Conservation (phyloP, 1,284 basidiomycete genomes). For the Leccinum pachyderme region DNA sequence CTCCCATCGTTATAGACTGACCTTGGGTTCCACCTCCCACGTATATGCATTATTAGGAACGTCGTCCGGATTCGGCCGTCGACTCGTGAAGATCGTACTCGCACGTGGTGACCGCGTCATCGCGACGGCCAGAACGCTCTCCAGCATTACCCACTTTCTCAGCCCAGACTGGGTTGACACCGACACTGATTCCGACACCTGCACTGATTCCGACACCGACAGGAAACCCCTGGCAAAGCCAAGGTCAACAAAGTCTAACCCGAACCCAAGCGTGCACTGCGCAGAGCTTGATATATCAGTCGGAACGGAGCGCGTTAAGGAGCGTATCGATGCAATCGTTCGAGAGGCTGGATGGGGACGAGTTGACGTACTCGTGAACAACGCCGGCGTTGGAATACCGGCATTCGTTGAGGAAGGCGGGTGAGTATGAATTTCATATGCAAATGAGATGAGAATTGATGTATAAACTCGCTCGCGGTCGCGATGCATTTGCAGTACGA, state of each 20-base stretch:
- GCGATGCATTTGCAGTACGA: slow-evolving; percentile 20
- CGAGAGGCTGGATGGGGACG: slow-evolving; percentile 40
- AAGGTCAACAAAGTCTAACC: neutral
- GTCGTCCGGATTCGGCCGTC: slow-evolving; percentile 59
- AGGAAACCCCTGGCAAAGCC: too few relatives aligned
- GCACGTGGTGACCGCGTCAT: slow-evolving; percentile 49
- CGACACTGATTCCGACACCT: too few relatives aligned
- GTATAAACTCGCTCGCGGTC: neutral
- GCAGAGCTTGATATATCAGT: slow-evolving; percentile 46
- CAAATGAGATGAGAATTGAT: too few relatives aligned
- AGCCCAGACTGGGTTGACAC: slow-evolving; percentile 3
- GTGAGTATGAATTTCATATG: too few relatives aligned
- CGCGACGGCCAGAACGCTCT: slow-evolving; percentile 33
- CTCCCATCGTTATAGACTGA: neutral
- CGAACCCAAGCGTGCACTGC: slow-evolving; percentile 32
- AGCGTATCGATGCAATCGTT: slow-evolving; percentile 38
- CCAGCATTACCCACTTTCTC: slow-evolving; percentile 16
- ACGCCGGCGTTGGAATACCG: slow-evolving; percentile 43
- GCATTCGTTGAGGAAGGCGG: slow-evolving; percentile 46
- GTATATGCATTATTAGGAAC: too few relatives aligned
- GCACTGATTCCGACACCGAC: too few relatives aligned
- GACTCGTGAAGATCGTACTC: slow-evolving; percentile 46
- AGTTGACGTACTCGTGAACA: slow-evolving; percentile 55
- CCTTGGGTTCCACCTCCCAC: neutral
- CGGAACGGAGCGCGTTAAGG: slow-evolving; percentile 38